Percentiles rank a stretch among this genome's conserved stretches.
phyloP scores from a whole-genome alignment of 208 protist genomes.

The Wallacemonas collosoma region DNA sequence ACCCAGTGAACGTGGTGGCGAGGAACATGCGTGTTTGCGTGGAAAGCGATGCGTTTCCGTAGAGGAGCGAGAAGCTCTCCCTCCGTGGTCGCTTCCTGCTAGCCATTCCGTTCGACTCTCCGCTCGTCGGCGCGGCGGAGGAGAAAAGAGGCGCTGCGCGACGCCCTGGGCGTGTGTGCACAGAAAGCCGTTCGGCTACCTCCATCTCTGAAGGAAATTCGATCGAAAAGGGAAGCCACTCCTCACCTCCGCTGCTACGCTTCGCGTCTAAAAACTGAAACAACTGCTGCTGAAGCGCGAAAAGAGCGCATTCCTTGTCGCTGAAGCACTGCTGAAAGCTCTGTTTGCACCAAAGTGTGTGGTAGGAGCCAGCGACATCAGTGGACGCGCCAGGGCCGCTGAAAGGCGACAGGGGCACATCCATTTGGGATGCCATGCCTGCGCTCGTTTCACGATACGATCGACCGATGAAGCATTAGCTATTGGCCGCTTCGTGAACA shows the following conservation, averaged over 20 bases:
- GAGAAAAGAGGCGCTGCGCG: slow-evolving; percentile 13
- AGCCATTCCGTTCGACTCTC: background rate
- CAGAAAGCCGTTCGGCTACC: slow-evolving; percentile 42
- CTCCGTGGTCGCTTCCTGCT: slow-evolving; percentile 3
- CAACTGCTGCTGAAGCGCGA: slow-evolving; percentile 72
- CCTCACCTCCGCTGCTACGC: background rate
- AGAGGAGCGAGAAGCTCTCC: slow-evolving; percentile 62
- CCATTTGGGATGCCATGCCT: too few relatives aligned
- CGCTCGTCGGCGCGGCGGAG: background rate
- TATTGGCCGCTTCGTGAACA: too few relatives aligned
- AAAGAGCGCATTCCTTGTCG: slow-evolving; percentile 47
- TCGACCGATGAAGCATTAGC: too few relatives aligned
- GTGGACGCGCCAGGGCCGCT: too few relatives aligned
- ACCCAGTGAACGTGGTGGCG: slow-evolving; percentile 41
- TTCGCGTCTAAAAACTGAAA: slow-evolving; percentile 74
- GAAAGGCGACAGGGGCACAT: too few relatives aligned
- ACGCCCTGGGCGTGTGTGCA: slow-evolving; percentile 18
- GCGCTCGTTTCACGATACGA: too few relatives aligned
- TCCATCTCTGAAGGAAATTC: slow-evolving; percentile 76
- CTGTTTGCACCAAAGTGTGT: slow-evolving; percentile 82
- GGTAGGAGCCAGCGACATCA: background rate
- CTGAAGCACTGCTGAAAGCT: slow-evolving; percentile 66
- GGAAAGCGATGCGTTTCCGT: slow-evolving; percentile 62
- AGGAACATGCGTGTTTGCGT: slow-evolving; percentile 78
- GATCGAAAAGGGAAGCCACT: slow-evolving; percentile 80